A percentile compares a stretch with the other conserved stretches of the same genome.
Conservation (phyloP, 306 rosid genomes). For the Acacia crassicarpa region DNA sequence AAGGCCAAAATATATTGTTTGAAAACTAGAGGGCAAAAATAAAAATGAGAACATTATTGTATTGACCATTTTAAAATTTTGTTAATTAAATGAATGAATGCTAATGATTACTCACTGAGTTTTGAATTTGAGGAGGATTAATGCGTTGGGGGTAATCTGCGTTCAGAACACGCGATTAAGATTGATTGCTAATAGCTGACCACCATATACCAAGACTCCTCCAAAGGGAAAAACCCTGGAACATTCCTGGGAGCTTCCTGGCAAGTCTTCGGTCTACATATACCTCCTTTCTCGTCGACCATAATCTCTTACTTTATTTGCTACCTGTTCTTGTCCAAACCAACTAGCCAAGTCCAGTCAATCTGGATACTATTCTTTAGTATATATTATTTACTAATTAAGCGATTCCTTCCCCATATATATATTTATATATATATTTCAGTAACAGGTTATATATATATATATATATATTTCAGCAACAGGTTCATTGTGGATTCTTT, state of each 20-base stretch:
- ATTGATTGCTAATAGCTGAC: not conserved
- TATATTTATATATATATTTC: too few relatives aligned
- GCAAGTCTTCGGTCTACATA: not conserved
- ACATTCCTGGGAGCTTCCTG: constrained; percentile 21
- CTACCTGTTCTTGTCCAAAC: not conserved
- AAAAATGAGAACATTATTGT: too few relatives aligned
- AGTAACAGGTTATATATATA: not conserved
- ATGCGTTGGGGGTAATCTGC: not conserved
- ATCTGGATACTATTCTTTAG: not conserved
- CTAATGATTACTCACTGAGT: not conserved
- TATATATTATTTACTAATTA: not conserved
- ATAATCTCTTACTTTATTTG: not conserved
- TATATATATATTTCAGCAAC: not conserved
- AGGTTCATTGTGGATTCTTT: not conserved
- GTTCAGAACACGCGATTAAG: not conserved
- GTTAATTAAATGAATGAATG: not conserved
- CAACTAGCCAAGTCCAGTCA: not conserved
- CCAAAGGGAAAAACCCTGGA: constrained; percentile 5
- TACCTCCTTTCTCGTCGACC: not conserved
- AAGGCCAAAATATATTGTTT: too few relatives aligned
- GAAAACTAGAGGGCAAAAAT: too few relatives aligned
- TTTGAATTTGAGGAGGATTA: not conserved
- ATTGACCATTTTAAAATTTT: not conserved
- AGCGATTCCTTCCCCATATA: not conserved
- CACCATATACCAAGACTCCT: not conserved